Percentiles rank a stretch among this genome's conserved stretches.
Conservation (phyloP, 108 stramenopile species). For the Cylindrotheca closterium region DNA sequence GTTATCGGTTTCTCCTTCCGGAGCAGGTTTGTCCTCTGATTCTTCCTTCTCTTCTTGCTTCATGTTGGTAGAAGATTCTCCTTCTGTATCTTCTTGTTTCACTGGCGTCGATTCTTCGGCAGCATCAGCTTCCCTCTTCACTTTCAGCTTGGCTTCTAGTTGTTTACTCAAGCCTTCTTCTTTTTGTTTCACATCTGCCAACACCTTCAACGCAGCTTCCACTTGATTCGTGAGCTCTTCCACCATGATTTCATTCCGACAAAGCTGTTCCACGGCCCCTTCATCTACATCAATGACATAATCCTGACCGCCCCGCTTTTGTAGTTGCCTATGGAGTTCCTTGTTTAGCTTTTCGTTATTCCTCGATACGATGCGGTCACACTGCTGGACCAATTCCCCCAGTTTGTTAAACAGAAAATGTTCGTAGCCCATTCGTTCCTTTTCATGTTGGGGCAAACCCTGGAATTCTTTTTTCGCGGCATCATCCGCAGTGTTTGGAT, state of each 20-base stretch:
- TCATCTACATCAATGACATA: constrained; percentile 50
- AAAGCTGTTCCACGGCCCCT: constrained; percentile 57
- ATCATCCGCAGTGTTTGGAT: constrained; percentile 66
- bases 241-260: constrained; percentile 49
- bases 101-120: neutral
- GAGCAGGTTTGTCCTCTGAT: neutral
- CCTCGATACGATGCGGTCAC: constrained; percentile 71
- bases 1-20: constrained; percentile 18
- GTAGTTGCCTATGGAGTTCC: constrained; percentile 56
- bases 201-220: constrained; percentile 14
- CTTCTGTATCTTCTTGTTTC: neutral
- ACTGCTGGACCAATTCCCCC: constrained; percentile 68
- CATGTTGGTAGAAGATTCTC: neutral
- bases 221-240: constrained; percentile 51
- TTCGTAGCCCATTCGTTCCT: constrained; percentile 77
- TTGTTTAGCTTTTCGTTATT: constrained; percentile 83
- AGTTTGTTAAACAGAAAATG: constrained; percentile 71
- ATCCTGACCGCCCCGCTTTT: constrained; percentile 55
- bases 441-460: constrained; percentile 63
- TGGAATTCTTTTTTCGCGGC: constrained; percentile 69
- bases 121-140: constrained; percentile 11
- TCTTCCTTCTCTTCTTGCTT: constrained; percentile 1
- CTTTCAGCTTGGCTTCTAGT: constrained; percentile 12
- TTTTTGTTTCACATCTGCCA: constrained; percentile 32
- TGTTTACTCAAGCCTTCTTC: constrained; percentile 29